Conservation (phyloP, 2,329 filamentous ascomycete genomes). For the Stemphylium beticola region DNA sequence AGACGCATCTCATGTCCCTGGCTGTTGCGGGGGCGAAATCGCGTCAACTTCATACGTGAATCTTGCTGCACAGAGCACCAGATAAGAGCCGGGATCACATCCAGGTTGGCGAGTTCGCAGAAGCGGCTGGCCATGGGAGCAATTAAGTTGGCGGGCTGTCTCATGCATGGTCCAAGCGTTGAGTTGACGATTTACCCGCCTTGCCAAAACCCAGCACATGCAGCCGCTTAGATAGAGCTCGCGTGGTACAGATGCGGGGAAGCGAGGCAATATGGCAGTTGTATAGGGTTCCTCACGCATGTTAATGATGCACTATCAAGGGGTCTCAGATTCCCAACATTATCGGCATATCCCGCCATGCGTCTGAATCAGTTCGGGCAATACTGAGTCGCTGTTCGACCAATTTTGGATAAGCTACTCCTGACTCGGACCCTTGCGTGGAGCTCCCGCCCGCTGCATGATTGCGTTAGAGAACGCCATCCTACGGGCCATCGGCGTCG, state of each 20-base stretch:
- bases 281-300: slow-evolving; percentile 3
- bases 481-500: slow-evolving; percentile 3
- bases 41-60: not conserved
- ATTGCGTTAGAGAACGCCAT: slow-evolving; percentile 14
- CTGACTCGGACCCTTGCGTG: slow-evolving; percentile 25
- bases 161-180: slow-evolving; percentile 6
- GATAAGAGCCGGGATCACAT: slow-evolving; percentile 4
- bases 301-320: not conserved
- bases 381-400: slow-evolving; percentile 7
- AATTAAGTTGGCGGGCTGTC: slow-evolving; percentile 2
- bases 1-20: not conserved
- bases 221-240: not conserved
- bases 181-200: slow-evolving; percentile 12
- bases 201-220: slow-evolving; percentile 3
- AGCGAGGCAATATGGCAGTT: not conserved
- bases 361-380: not conserved
- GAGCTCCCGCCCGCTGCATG: slow-evolving; percentile 13
- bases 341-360: not conserved
- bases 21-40: not conserved
- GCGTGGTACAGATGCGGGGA: slow-evolving; percentile 15
- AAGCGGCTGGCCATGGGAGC: not conserved
- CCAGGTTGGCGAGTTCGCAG: not conserved
- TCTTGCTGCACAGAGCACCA: not conserved
- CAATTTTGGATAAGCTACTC: slow-evolving; percentile 12
- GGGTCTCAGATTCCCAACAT: not conserved